Evolutionary conservation across 768 basidiomycete species (phyloP).

Genomic region (Lactarius pseudohatsudake): DNA sequence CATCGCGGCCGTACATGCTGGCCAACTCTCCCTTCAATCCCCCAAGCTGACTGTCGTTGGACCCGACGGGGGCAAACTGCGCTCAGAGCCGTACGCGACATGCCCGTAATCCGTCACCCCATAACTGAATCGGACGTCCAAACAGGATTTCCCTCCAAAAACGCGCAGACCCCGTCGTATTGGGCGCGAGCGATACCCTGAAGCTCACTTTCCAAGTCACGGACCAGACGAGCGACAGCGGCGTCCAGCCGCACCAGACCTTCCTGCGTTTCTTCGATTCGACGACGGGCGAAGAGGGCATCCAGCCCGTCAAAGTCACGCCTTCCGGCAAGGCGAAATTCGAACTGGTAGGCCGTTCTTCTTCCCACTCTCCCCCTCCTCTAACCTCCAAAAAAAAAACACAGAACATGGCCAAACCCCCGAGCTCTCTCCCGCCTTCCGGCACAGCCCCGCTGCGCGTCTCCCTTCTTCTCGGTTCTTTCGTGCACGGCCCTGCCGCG

Average conservation of each 20-base stretch:
- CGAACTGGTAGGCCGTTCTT: constrained; percentile 64
- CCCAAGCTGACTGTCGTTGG: constrained; percentile 60
- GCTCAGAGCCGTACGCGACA: constrained; percentile 61
- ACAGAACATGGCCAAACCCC: constrained; percentile 79
- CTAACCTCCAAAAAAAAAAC: constrained; percentile 15
- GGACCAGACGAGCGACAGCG: constrained; percentile 59
- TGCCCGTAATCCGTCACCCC: constrained; percentile 16
- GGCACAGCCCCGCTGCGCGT: constrained; percentile 62
- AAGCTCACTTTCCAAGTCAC: constrained; percentile 81
- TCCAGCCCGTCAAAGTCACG: constrained; percentile 78
- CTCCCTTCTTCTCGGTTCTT: constrained; percentile 74
- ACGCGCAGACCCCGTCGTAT: constrained; percentile 47
- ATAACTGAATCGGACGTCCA: constrained; percentile 23
- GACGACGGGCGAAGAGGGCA: constrained; percentile 75
- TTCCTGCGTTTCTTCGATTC: constrained; percentile 87
- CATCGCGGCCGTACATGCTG: constrained; percentile 48
- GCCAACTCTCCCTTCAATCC: constrained; percentile 58
- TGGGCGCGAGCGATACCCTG: constrained; percentile 60
- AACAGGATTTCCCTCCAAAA: constrained; percentile 54
- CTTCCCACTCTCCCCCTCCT: constrained; percentile 36
- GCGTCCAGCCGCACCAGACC: constrained; percentile 86
- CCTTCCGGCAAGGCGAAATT: constrained; percentile 82
- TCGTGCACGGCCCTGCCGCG: constrained; percentile 58
- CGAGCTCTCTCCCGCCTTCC: constrained; percentile 65
- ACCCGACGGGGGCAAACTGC: constrained; percentile 56